Conservation (phyloP, 257 asterid species). For the Paraleonurus japonicus region DNA sequence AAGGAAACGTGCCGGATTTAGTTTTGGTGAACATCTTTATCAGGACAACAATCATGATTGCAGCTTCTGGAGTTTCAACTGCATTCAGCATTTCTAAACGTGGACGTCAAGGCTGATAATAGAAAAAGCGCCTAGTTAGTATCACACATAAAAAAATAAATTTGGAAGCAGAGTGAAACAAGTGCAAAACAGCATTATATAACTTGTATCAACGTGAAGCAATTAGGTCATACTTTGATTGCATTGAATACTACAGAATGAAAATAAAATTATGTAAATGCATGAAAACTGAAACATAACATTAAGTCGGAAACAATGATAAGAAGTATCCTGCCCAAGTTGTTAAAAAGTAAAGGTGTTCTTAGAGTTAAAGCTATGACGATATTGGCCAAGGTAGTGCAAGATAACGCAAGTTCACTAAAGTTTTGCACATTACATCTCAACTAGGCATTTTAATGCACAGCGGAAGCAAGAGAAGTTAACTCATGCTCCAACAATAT, state of each 20-base stretch:
- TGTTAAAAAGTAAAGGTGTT: neutral
- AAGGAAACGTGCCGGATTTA: neutral
- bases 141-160: neutral
- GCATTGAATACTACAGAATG: neutral
- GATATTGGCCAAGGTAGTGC: too few relatives aligned
- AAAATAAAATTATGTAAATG: neutral
- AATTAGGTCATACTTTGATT: neutral
- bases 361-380: neutral
- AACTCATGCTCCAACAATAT: neutral
- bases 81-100: slow-evolving; percentile 26
- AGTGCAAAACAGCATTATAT: neutral
- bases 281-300: neutral
- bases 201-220: neutral
- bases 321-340: neutral
- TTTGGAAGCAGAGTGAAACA: neutral
- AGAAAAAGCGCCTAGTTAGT: slow-evolving; percentile 4
- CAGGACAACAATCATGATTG: slow-evolving; percentile 22
- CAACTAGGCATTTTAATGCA: neutral
- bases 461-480: neutral
- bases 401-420: too few relatives aligned
- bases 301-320: neutral
- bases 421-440: neutral
- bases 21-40: slow-evolving; percentile 16
- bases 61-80: slow-evolving; percentile 29
- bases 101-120: slow-evolving; percentile 42